Percentiles rank a stretch among this genome's conserved stretches.
Evolutionary conservation across 495 filamentous ascomycete genomes (phyloP).

Genomic region (Xylaria intraflava): DNA sequence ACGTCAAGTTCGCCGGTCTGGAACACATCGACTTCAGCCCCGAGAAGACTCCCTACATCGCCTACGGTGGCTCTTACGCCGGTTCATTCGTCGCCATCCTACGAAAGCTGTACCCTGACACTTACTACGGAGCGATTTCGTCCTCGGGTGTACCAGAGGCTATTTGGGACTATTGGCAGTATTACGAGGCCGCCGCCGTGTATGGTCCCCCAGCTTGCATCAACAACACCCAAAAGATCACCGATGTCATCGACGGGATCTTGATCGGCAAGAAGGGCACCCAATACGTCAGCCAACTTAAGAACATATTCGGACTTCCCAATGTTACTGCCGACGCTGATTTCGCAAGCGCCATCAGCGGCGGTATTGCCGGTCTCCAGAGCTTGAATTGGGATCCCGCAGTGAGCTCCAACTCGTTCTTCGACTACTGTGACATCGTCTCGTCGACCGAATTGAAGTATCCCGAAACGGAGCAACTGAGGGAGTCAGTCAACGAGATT

Average conservation of each 20-base stretch:
- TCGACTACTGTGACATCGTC: conserved; percentile 55
- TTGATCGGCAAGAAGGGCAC: conserved; percentile 47
- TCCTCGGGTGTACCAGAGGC: conserved; percentile 66
- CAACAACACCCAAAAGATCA: conserved; percentile 47
- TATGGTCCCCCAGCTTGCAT: conserved; percentile 50
- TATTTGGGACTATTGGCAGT: conserved; percentile 66
- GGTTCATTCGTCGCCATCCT: conserved; percentile 67
- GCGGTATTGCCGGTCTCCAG: conserved; percentile 52
- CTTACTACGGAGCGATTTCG: conserved; percentile 62
- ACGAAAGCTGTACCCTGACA: conserved; percentile 59
- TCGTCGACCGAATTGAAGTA: conserved; percentile 43
- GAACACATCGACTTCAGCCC: conserved; percentile 55
- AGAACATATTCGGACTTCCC: conserved; percentile 52
- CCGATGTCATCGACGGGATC: conserved; percentile 59
- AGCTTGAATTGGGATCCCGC: conserved; percentile 64
- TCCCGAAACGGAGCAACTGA: conserved; percentile 32
- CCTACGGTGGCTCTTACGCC: conserved; percentile 70
- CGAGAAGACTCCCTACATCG: conserved; percentile 54
- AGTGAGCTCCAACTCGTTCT: conserved; percentile 47
- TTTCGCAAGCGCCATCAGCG: conserved; percentile 52
- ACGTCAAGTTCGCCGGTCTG: conserved; percentile 60
- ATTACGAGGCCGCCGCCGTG: conserved; percentile 57
- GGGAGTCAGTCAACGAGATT: conserved; percentile 40
- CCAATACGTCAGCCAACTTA: conserved; percentile 45
- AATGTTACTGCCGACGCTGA: conserved; percentile 53